These are phyloP conservation scores for Solanum hybrid DNA, from an alignment of 305 asterid species.

Conservation along the genomic window DNA sequence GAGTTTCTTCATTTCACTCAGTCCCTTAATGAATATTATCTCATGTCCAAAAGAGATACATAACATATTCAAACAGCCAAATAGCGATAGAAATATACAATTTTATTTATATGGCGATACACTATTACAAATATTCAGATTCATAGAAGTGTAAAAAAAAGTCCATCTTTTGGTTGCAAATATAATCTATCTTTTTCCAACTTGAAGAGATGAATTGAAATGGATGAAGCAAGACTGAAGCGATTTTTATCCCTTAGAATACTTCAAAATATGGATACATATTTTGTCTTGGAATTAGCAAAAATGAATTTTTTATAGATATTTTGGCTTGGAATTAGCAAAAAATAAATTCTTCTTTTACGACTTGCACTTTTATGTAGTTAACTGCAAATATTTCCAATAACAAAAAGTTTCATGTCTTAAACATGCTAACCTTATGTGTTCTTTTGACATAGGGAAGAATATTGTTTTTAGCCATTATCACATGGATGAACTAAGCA, in stretches of 20 bases:
- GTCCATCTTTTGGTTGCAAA: not conserved
- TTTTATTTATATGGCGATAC: not conserved
- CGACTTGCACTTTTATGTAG: not conserved
- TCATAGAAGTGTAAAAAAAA: not conserved
- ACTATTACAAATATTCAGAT: too few species aligned
- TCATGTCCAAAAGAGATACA: too few species aligned
- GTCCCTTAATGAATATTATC: not conserved
- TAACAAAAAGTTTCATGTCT: not conserved
- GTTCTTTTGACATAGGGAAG: not conserved
- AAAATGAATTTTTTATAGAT: not conserved
- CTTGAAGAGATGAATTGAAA: not conserved
- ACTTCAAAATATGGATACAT: not conserved
- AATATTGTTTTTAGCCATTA: not conserved
- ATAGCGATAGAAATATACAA: too few species aligned
- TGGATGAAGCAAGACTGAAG: not conserved
- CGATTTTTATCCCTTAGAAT: not conserved
- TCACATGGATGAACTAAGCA: not conserved
- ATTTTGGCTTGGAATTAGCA: not conserved
- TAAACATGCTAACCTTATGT: not conserved
- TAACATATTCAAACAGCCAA: too few species aligned
- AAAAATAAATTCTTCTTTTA: too few species aligned
- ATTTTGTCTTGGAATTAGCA: too few species aligned
- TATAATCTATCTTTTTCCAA: not conserved
- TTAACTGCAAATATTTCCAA: not conserved
- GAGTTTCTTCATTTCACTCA: not conserved